These are phyloP conservation scores for Plasmodium blacklocki DNA, from an alignment of 169 alveolate genomes.

Conservation along the genomic window DNA sequence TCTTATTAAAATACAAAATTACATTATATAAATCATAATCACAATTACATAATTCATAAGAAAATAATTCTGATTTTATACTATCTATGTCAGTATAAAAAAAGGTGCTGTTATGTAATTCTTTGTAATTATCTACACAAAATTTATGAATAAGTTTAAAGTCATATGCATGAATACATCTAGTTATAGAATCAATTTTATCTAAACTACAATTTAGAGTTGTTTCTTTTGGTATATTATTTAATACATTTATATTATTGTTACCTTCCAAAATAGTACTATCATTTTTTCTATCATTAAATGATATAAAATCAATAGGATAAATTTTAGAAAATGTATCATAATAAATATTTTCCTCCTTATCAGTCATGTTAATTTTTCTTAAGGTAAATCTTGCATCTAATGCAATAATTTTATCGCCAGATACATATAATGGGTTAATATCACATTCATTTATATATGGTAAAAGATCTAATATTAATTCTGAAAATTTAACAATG, in stretches of 20 bases:
- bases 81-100: conserved; percentile 16
- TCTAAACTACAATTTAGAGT: background rate
- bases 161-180: conserved; percentile 40
- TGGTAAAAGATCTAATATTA: conserved; percentile 46
- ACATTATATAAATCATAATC: conserved; percentile 59
- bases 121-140: conserved; percentile 15
- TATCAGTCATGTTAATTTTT: background rate
- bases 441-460: conserved; percentile 78
- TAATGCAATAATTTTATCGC: conserved; percentile 29
- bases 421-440: conserved; percentile 66
- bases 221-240: background rate
- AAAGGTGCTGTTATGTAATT: conserved; percentile 28
- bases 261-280: too few species aligned
- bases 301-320: conserved; percentile 35
- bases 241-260: background rate
- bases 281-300: background rate
- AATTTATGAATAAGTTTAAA: conserved; percentile 41
- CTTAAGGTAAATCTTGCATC: conserved; percentile 69
- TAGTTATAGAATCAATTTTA: conserved; percentile 12
- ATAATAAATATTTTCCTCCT: background rate
- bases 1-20: conserved; percentile 9
- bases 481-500: conserved; percentile 60
- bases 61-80: conserved; percentile 27
- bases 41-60: conserved; percentile 51
- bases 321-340: conserved; percentile 8